phyloP scores from a whole-genome alignment of 1,284 basidiomycete genomes.

The Leccinum pachyderme region DNA sequence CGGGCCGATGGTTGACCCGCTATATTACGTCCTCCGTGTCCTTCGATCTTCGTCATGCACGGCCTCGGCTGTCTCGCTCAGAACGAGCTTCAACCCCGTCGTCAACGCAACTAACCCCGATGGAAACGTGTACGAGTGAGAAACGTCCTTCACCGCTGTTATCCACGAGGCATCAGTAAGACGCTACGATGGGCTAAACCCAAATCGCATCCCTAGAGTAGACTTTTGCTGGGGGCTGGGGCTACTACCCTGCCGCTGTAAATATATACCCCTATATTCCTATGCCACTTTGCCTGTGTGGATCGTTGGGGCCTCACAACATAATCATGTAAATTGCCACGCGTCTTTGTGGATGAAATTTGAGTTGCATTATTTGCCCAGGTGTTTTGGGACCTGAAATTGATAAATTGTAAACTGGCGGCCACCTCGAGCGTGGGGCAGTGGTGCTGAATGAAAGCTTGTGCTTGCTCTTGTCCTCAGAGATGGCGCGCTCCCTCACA shows the following conservation, averaged over 20 bases:
- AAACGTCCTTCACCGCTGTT: neutral
- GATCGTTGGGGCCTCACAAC: neutral
- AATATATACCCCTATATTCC: neutral
- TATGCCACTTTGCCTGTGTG: neutral
- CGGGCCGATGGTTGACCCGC: neutral
- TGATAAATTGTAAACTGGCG: neutral
- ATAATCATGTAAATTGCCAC: neutral
- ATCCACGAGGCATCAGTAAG: neutral
- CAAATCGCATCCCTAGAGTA: neutral
- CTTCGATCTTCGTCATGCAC: neutral
- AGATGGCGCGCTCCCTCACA: too few species aligned
- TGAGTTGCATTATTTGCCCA: neutral
- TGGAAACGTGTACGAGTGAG: neutral
- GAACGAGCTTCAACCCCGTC: neutral
- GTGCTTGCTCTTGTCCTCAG: too few species aligned
- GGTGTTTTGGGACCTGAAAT: neutral
- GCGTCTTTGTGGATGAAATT: neutral
- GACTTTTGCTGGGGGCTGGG: too few species aligned
- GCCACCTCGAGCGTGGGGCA: neutral
- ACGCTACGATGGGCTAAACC: neutral
- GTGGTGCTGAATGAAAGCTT: neutral
- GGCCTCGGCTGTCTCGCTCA: neutral
- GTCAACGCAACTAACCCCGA: neutral
- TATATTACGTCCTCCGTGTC: neutral
- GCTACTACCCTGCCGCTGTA: too few species aligned